Evolutionary conservation across 202 grass and related monocot species (phyloP).

Genomic region (Schoenoplectus triqueter): DNA sequence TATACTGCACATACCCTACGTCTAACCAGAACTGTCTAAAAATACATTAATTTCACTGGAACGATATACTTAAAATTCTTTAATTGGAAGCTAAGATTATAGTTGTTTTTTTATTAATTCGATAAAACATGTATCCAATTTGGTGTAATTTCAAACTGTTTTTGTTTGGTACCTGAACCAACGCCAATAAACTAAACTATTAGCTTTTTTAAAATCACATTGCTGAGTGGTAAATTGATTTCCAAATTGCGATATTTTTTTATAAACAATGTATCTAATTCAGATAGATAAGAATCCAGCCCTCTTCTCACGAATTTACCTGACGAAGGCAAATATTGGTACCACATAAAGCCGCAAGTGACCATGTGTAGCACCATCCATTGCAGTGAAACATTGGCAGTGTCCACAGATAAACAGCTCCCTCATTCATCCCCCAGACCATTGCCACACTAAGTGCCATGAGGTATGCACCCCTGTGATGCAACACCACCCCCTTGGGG

Average conservation of each 20-base stretch:
- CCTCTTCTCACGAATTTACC: conserved; percentile 37
- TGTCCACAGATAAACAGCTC: conserved; percentile 80
- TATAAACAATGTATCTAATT: not conserved
- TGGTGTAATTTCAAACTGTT: not conserved
- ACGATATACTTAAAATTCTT: not conserved
- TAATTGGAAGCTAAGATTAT: not conserved
- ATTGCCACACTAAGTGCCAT: conserved; percentile 69
- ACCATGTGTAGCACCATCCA: conserved; percentile 88
- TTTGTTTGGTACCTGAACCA: not conserved
- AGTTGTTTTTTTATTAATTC: not conserved
- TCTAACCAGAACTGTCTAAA: not conserved
- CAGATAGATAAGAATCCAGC: not conserved
- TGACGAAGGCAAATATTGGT: conserved; percentile 90
- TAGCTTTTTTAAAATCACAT: not conserved
- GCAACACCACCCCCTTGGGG: conserved; percentile 77
- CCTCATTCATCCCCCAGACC: conserved; percentile 64
- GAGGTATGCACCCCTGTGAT: conserved; percentile 82
- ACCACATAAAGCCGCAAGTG: conserved; percentile 70
- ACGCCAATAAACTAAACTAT: not conserved
- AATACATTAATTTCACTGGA: not conserved
- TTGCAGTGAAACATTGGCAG: conserved; percentile 97
- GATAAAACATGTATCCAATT: not conserved
- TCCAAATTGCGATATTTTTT: not conserved
- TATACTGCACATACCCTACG: not conserved
- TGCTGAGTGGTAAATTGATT: not conserved